phyloP scores from a whole-genome alignment of 139 green algal species.

The Zygnema circumcarinatum region DNA sequence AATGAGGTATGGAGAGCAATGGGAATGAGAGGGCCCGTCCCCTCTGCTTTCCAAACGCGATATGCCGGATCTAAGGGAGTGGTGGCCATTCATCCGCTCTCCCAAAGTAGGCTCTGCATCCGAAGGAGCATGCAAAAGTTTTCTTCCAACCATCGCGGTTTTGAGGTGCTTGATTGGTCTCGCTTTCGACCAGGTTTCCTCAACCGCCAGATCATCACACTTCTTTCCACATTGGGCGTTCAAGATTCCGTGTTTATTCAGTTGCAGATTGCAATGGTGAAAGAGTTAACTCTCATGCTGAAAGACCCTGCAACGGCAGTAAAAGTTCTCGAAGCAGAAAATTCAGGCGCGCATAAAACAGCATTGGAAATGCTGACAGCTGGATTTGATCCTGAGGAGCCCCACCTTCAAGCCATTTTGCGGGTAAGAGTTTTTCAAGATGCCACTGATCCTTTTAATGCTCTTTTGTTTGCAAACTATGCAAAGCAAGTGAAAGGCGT shows the following conservation, averaged over 20 bases:
- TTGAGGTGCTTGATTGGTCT: conserved; percentile 60
- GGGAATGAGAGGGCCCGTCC: neutral
- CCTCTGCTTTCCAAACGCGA: conserved; percentile 57
- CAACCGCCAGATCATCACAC: conserved; percentile 65
- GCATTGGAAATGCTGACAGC: conserved; percentile 19
- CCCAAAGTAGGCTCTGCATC: neutral
- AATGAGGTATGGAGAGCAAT: conserved; percentile 28
- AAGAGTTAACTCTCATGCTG: neutral
- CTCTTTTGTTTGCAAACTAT: no score
- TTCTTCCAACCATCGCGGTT: conserved; percentile 22
- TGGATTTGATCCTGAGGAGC: conserved; percentile 29
- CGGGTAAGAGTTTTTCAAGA: no score
- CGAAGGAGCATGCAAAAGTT: conserved; percentile 65
- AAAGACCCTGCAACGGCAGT: neutral
- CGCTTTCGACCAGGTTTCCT: conserved; percentile 54
- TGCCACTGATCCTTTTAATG: no score
- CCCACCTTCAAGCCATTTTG: conserved; percentile 41
- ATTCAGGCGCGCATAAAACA: neutral
- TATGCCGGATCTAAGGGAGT: conserved; percentile 62
- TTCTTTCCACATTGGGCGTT: conserved; percentile 39
- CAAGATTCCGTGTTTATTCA: conserved; percentile 16
- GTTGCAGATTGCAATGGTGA: conserved; percentile 7
- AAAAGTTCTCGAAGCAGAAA: neutral
- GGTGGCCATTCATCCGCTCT: conserved; percentile 11
- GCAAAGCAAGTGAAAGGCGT: no score